phyloP scores from a whole-genome alignment of 129 eudicot species.

The Silybum marianum region DNA sequence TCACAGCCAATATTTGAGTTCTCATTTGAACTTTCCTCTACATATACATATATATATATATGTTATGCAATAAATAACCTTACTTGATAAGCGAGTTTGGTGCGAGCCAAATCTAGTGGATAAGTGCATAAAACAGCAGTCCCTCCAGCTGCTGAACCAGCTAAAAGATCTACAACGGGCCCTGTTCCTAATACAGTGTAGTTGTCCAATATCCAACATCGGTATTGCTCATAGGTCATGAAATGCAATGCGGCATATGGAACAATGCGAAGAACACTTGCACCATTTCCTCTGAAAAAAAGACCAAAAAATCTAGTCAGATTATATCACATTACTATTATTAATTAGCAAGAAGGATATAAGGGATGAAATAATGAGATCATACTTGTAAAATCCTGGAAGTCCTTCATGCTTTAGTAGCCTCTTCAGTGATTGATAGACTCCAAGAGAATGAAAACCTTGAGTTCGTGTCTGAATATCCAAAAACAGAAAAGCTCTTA shows the following conservation, averaged over 20 bases:
- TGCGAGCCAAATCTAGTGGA: constrained; percentile 97
- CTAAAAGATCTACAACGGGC: constrained; percentile 90
- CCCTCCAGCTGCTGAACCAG: constrained; percentile 98
- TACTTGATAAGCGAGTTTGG: constrained; percentile 97
- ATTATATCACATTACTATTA: background rate
- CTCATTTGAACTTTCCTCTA: no score
- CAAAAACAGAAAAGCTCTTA: background rate
- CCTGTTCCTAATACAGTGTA: constrained; percentile 80
- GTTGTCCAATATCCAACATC: constrained; percentile 70
- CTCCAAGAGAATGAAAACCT: constrained; percentile 86
- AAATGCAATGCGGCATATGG: constrained; percentile 95
- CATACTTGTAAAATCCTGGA: constrained; percentile 87
- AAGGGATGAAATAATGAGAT: background rate
- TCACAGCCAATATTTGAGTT: no score
- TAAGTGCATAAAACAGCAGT: constrained; percentile 96
- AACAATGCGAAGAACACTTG: constrained; percentile 84
- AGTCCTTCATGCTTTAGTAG: constrained; percentile 85
- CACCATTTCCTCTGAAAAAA: constrained; percentile 91
- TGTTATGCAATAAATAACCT: background rate
- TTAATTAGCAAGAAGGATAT: background rate
- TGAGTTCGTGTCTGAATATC: constrained; percentile 77
- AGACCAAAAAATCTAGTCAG: background rate
- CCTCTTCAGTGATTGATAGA: constrained; percentile 74
- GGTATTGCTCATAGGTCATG: constrained; percentile 96
- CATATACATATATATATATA: background rate